phyloP scores from a whole-genome alignment of 768 basidiomycete genomes.

The Amyloporia xantha region DNA sequence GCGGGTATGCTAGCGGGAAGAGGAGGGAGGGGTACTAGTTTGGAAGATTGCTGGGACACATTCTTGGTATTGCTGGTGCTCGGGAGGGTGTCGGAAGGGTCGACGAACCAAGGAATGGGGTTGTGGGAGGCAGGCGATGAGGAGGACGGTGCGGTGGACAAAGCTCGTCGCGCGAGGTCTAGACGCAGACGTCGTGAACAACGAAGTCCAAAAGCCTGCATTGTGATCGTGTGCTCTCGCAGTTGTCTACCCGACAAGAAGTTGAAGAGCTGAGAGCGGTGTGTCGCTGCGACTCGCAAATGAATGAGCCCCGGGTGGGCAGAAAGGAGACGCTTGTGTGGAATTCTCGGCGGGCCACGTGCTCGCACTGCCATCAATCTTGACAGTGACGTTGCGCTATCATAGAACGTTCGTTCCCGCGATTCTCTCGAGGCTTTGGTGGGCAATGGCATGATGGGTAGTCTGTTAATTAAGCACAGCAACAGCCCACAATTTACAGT shows the following conservation, averaged over 20 bases:
- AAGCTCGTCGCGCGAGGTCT: constrained; percentile 4
- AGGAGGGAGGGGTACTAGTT: constrained; percentile 23
- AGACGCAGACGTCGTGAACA: background rate
- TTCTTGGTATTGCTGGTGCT: constrained; percentile 4
- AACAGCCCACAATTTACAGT: no score
- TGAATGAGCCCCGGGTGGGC: background rate
- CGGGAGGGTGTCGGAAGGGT: constrained; percentile 28
- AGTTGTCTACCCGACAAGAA: no score
- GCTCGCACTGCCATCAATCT: no score
- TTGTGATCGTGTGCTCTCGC: no score
- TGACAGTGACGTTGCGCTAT: no score
- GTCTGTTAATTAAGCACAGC: no score
- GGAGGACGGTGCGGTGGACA: constrained; percentile 3
- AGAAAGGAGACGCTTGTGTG: background rate
- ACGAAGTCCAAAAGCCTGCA: background rate
- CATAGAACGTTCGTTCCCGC: no score
- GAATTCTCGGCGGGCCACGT: no score
- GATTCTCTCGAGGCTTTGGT: background rate
- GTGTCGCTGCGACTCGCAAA: background rate
- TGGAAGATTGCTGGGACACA: constrained; percentile 11
- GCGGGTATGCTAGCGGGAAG: constrained; percentile 49
- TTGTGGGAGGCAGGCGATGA: constrained; percentile 4
- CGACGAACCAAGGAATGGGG: constrained; percentile 63
- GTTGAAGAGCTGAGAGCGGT: background rate
- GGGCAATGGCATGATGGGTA: no score